phyloP scores from a whole-genome alignment of 2,329 filamentous ascomycete genomes.

The Microdochium nivale region DNA sequence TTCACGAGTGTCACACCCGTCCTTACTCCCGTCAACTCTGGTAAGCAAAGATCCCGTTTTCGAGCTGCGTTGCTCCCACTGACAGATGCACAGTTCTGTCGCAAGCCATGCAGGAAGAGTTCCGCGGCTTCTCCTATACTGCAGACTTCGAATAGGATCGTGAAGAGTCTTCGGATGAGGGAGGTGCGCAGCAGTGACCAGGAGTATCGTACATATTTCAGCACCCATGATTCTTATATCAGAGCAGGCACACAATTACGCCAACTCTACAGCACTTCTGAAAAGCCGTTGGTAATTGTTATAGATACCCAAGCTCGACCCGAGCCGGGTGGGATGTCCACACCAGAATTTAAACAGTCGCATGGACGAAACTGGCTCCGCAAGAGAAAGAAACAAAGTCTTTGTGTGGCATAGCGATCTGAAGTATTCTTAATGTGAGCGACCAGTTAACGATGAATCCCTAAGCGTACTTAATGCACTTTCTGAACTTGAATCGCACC shows the following conservation, averaged over 20 bases:
- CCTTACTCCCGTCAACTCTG: constrained; percentile 91
- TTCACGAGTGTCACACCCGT: constrained; percentile 98
- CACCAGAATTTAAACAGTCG: not conserved
- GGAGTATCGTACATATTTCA: not conserved
- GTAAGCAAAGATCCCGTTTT: constrained; percentile 47
- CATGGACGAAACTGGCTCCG: not conserved
- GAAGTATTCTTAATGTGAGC: not conserved
- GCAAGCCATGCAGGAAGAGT: constrained; percentile 98
- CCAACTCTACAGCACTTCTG: not conserved
- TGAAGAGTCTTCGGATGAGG: not conserved
- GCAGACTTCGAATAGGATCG: constrained; percentile 67
- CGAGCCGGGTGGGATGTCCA: not conserved
- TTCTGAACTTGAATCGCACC: too few species aligned
- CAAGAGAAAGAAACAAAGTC: too few species aligned
- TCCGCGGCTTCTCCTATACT: constrained; percentile 96
- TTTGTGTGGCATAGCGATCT: not conserved
- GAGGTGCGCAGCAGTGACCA: not conserved
- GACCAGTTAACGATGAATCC: not conserved
- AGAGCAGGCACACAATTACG: not conserved
- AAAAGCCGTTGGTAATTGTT: not conserved
- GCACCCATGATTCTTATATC: not conserved
- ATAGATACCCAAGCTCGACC: not conserved
- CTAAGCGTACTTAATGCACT: too few species aligned
- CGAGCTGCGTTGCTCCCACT: constrained; percentile 11
- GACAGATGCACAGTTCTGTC: constrained; percentile 63